Evolutionary conservation across 768 basidiomycete species (phyloP), one percentile per base, ranked within the genome.

Genomic region (Mycena polygramma): DNA sequence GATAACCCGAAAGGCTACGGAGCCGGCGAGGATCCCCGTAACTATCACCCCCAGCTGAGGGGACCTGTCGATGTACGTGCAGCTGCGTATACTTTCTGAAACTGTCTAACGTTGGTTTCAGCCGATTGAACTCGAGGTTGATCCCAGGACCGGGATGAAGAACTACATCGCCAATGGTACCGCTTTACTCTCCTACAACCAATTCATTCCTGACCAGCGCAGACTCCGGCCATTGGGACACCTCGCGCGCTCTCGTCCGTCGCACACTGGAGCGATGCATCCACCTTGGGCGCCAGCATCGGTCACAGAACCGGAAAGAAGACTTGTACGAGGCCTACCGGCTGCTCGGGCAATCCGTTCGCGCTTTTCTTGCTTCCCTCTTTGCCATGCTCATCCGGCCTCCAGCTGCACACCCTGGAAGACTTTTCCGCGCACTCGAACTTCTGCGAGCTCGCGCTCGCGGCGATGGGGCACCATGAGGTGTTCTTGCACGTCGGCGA

Each of bases 1-100:
- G 95, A 97, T 77, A 97, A 97, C 75, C 95, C 95, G 2, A 94
- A 93, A 79, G 95, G 94, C 15, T 97, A 96, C 74, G 94, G 92
- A 0, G 90, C 90, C 20, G 92, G 92, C 35, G 91, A 94, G 79
- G 95, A 98, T 79, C 89, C 96, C 0, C 85, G 94, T 49, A 85
- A 86, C 75, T 95, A 92, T 75, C 88, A 97, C 75, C 88, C 91
- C 0, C 84, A 87, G 22, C 86, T 98, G 10, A 90, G 97, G 15
- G 90, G 90, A 4, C 96, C 96, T 4, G 91, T 98, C 8, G 90
- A 96, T 75, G 92, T 92, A 76, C 63, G 83, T 76, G 30, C 30
- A 8, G 35, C 59, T 74, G 65, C 43, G n/a, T 48, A n/a, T 54
- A 17, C 14, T 63, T 57, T 6, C 53, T 46, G 14, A 13, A 30